phyloP scores from a whole-genome alignment of 2,329 filamentous ascomycete genomes.

The Cryphonectria japonica region DNA sequence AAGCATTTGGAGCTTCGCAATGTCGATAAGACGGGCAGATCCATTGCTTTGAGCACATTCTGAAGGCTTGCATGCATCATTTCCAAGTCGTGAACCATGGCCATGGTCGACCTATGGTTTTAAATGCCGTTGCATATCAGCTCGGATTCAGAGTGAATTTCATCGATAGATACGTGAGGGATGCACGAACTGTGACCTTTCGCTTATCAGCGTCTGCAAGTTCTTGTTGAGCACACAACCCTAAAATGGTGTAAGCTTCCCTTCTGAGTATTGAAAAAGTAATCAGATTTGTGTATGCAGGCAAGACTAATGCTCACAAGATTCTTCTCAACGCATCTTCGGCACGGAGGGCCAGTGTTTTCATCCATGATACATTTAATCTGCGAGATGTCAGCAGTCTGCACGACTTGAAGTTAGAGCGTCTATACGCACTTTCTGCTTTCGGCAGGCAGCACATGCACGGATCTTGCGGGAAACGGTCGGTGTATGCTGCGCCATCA shows the following conservation, averaged over 20 bases:
- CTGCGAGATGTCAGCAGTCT: neutral
- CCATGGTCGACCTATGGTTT: neutral
- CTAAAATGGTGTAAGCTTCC: neutral
- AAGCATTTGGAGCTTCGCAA: neutral
- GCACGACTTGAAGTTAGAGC: neutral
- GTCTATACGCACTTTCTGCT: neutral
- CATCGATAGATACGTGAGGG: neutral
- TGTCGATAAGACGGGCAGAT: neutral
- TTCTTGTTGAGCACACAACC: neutral
- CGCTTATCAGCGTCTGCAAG: neutral
- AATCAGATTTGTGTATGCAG: neutral
- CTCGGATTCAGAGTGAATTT: neutral
- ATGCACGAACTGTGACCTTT: neutral
- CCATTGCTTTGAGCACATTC: neutral
- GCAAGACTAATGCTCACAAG: neutral
- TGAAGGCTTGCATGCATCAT: neutral
- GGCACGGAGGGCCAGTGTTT: neutral
- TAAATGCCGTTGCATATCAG: neutral
- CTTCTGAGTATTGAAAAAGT: neutral
- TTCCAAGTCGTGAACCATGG: neutral
- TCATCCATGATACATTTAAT: neutral
- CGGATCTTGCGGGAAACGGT: neutral
- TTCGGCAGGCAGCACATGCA: neutral
- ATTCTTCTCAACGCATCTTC: neutral
- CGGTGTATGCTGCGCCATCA: neutral